phyloP scores from a whole-genome alignment of 805 yeast genomes.

The Wickerhamomyces kurtzmanii region DNA sequence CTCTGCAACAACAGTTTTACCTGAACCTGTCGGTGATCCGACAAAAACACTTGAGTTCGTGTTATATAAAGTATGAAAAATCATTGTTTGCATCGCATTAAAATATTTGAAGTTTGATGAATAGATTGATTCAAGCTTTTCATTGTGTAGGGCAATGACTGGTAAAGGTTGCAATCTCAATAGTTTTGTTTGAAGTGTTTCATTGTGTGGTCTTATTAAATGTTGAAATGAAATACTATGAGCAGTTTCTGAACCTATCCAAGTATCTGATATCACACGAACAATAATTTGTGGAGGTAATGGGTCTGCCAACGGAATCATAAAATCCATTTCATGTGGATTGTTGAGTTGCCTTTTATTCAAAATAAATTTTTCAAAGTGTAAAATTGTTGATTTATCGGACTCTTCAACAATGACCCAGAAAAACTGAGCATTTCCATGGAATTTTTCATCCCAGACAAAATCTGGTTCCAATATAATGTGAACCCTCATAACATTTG shows the following conservation, averaged over 20 bases:
- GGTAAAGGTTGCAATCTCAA: slow-evolving; percentile 83
- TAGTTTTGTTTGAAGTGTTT: slow-evolving; percentile 74
- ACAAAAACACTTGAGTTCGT: slow-evolving; percentile 72
- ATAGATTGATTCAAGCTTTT: slow-evolving; percentile 60
- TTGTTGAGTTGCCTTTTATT: slow-evolving; percentile 43
- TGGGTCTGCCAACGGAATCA: slow-evolving; percentile 86
- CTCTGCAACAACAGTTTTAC: slow-evolving; percentile 96
- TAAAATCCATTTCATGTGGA: slow-evolving; percentile 73
- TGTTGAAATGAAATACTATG: slow-evolving; percentile 84
- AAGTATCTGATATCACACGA: slow-evolving; percentile 69
- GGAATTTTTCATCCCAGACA: slow-evolving; percentile 72
- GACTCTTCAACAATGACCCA: slow-evolving; percentile 93
- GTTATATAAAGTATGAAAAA: slow-evolving; percentile 82
- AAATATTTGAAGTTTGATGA: slow-evolving; percentile 64
- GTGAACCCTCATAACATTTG: slow-evolving; percentile 76
- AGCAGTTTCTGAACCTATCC: slow-evolving; percentile 79
- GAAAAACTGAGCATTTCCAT: slow-evolving; percentile 78
- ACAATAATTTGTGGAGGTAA: slow-evolving; percentile 84
- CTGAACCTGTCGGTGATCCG: slow-evolving; percentile 98
- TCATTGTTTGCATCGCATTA: slow-evolving; percentile 98
- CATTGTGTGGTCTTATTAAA: slow-evolving; percentile 79
- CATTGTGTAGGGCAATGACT: slow-evolving; percentile 63
- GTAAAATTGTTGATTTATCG: slow-evolving; percentile 61
- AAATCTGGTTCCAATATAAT: slow-evolving; percentile 66
- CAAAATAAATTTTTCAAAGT: slow-evolving; percentile 72